These are phyloP conservation scores for Suillus lakei DNA, from an alignment of 768 basidiomycete species.

Conservation along the genomic window DNA sequence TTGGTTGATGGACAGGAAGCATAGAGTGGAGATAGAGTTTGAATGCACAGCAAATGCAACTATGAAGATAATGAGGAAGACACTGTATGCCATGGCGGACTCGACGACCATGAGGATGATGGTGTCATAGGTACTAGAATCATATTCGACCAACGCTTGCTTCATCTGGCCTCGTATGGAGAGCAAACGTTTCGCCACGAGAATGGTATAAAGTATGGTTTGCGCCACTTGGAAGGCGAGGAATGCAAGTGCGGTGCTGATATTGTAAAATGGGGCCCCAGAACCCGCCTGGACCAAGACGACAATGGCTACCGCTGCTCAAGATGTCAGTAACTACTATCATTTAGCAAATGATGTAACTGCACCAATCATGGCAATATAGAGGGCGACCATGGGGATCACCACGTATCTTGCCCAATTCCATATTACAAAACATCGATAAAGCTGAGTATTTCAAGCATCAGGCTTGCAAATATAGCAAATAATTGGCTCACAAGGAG, in stretches of 20 bases:
- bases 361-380: not conserved
- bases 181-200: not conserved
- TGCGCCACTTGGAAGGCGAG: not conserved
- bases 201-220: not conserved
- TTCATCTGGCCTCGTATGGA: not conserved
- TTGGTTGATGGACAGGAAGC: not conserved
- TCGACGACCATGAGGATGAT: not conserved
- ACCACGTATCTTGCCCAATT: not conserved
- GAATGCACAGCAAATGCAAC: not conserved
- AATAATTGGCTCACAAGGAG: not conserved
- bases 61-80: not conserved
- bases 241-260: not conserved
- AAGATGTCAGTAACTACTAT: not conserved
- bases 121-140: not conserved
- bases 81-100: not conserved
- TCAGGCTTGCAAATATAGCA: not conserved
- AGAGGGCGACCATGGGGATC: not conserved
- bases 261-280: not conserved
- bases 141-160: not conserved
- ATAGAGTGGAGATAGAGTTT: not conserved
- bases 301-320: not conserved
- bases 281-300: not conserved
- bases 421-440: not conserved
- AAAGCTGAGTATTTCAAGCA: not conserved
- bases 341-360: not conserved